A percentile compares a stretch with the other conserved stretches of the same genome.
These are phyloP conservation scores for Eucalyptus guilfoylei DNA, from an alignment of 345 rosid genomes.

Conservation along the genomic window DNA sequence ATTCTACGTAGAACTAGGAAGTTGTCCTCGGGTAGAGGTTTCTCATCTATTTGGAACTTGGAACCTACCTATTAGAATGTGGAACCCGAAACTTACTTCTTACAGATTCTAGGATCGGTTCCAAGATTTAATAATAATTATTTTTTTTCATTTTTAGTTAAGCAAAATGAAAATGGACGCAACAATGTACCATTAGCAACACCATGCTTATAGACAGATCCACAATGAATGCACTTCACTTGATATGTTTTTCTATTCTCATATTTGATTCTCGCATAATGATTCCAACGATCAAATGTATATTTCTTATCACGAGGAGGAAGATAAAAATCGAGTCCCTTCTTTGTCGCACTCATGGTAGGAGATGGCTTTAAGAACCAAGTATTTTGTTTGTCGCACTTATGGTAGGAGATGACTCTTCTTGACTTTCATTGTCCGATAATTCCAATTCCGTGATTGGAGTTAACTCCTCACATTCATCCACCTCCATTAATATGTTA, in stretches of 20 bases:
- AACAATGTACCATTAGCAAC: too few relatives aligned
- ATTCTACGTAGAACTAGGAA: fast-evolving
- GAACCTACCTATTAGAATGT: too few relatives aligned
- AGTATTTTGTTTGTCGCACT: not conserved
- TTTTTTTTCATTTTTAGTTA: too few relatives aligned
- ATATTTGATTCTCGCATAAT: too few relatives aligned
- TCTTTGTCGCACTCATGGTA: too few relatives aligned
- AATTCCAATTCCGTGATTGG: not conserved
- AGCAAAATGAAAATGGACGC: too few relatives aligned
- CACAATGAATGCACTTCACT: not conserved
- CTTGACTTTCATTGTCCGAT: too few relatives aligned
- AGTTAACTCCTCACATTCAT: not conserved
- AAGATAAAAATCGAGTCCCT: too few relatives aligned
- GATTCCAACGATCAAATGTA: too few relatives aligned
- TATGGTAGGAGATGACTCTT: not conserved
- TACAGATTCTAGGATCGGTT: fast-evolving
- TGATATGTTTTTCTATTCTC: too few relatives aligned
- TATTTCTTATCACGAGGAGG: not conserved
- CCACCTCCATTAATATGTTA: not conserved
- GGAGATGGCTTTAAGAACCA: not conserved
- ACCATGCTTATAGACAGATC: fast-evolving
- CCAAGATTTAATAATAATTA: too few relatives aligned
- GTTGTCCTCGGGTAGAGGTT: fast-evolving
- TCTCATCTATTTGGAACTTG: fast-evolving
- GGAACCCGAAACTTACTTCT: too few relatives aligned